Base-by-base conservation (phyloP, 148 eudicot genomes). In the Selenicereus undatus region DNA sequence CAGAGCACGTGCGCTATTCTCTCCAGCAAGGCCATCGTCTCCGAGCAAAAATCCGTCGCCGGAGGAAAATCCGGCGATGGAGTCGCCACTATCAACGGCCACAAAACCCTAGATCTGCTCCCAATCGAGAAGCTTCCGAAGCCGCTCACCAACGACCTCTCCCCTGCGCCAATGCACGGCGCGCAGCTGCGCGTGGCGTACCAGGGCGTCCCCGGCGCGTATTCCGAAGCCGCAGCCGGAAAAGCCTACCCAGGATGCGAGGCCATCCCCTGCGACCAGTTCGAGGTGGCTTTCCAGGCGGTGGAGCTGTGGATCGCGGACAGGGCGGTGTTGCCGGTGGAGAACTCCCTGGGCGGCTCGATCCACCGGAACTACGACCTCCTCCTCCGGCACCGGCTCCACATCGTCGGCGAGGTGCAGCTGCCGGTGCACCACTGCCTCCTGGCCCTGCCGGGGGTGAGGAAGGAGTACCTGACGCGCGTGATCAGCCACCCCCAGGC, bases 171-270 rank as follows among this genome's bases (percentile, higher is more conserved):
- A 78, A 88, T 87, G 93, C 98, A 94, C 89, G 98, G 98, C 3
- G 82, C 93, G 0, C 71, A 80, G 10, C 86, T 94, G 6, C 93
- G 98, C 1, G 98, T 94, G 4, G 98, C 98, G 0, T 93, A 94
- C 82, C 98, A 94, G 52, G 98, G 98, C 11, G 98, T 94, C 7
- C 98, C 98, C 24, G 98, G 98, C 17, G 97, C 98, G 17, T 94
- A 93, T 84, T 93, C 97, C 0, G 98, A 94, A 36, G 94, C 97
- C 3, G 98, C 98, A 0, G 95, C 98, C 8, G 95, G 94, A 0
- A 93, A 91, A 30, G 98, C 97, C 1, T 94, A 93, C 73, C 98
- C 98, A 0, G 84, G 89, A 11, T 93, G 95, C 74, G 95, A 94
- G 16, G 92, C 97, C 14, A 93, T 93, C 52, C 98, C 98, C 0